Percentiles rank a stretch among this genome's conserved stretches.
Evolutionary conservation across 2,329 filamentous ascomycete genomes (phyloP).

Genomic region (Talaromyces verruculosus): DNA sequence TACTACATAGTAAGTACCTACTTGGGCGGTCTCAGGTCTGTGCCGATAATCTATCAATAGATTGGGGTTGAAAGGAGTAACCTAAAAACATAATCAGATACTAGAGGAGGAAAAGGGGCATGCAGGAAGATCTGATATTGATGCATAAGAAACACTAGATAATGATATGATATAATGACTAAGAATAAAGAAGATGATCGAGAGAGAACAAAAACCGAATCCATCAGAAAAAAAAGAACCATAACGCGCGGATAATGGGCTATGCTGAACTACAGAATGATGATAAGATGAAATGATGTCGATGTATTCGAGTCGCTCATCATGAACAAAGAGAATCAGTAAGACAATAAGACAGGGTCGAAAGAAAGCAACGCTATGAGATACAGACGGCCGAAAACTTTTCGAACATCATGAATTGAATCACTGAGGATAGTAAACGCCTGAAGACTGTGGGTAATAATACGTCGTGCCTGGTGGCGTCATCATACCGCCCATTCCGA

Average conservation of each 20-base stretch:
- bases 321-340: not conserved
- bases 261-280: constrained; percentile 1
- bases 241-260: not conserved
- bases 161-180: constrained; percentile 6
- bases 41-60: not conserved
- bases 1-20: not conserved
- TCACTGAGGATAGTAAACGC: constrained; percentile 58
- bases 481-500: constrained; percentile 79
- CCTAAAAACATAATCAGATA: not conserved
- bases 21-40: not conserved
- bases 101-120: not conserved
- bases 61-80: not conserved
- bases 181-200: not conserved
- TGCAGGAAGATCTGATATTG: not conserved
- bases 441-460: constrained; percentile 57
- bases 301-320: constrained; percentile 4
- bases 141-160: constrained; percentile 7
- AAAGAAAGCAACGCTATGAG: constrained; percentile 21
- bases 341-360: not conserved
- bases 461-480: constrained; percentile 57
- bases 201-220: not conserved
- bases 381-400: constrained; percentile 16
- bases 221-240: not conserved
- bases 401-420: constrained; percentile 1
- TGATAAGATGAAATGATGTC: not conserved